Percentiles rank a stretch among this genome's conserved stretches.
Evolutionary conservation across 1,284 basidiomycete species (phyloP).

Genomic region (Meira nashicola): DNA sequence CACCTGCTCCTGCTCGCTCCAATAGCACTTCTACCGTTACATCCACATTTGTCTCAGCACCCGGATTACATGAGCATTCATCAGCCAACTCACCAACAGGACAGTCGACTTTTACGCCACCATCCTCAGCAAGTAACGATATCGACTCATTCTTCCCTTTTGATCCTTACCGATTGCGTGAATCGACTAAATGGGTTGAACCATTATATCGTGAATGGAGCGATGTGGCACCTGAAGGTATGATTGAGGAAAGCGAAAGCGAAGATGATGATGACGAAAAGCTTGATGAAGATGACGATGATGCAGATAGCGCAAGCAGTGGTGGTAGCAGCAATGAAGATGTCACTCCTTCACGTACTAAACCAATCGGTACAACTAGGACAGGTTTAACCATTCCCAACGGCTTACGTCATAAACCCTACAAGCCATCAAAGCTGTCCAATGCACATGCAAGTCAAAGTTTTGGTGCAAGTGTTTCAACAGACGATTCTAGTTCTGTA

Average conservation of each 20-base stretch:
- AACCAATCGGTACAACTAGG: too few species aligned
- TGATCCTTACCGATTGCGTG: constrained; percentile 86
- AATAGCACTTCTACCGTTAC: neutral
- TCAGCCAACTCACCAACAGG: neutral
- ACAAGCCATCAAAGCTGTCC: neutral
- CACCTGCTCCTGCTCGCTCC: neutral
- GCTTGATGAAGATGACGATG: constrained; percentile 18
- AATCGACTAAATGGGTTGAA: constrained; percentile 56
- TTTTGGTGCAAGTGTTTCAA: neutral
- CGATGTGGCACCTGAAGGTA: constrained; percentile 55
- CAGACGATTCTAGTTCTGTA: neutral
- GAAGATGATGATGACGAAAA: constrained; percentile 32
- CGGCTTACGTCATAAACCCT: neutral
- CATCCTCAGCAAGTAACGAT: constrained; percentile 45
- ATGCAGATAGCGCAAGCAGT: neutral
- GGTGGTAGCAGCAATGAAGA: neutral
- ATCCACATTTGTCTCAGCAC: neutral
- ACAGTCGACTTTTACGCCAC: neutral
- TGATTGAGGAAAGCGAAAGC: constrained; percentile 32
- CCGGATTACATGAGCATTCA: neutral
- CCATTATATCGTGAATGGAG: constrained; percentile 59
- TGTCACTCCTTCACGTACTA: neutral
- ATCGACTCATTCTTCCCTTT: constrained; percentile 97
- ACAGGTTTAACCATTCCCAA: neutral
- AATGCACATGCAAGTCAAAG: neutral